These are phyloP conservation scores for Ustulina deusta DNA, from an alignment of 2,329 filamentous ascomycete genomes.

Conservation along the genomic window DNA sequence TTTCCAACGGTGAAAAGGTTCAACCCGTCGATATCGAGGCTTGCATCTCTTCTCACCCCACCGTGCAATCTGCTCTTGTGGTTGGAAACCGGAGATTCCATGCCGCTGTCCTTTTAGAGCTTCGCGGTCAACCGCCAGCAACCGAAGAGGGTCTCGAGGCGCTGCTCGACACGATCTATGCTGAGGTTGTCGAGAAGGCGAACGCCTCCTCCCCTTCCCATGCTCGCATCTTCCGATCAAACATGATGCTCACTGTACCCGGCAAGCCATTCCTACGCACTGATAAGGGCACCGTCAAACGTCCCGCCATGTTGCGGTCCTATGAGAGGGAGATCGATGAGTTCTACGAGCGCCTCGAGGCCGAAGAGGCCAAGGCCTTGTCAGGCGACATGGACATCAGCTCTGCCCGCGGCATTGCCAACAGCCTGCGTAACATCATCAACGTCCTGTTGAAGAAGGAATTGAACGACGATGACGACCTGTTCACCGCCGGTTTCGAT, in stretches of 20 bases:
- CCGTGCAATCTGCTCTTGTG: slow-evolving; percentile 42
- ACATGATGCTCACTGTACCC: slow-evolving; percentile 43
- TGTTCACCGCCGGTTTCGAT: slow-evolving; percentile 52
- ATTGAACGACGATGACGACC: slow-evolving; percentile 43
- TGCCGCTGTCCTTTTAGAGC: slow-evolving; percentile 41
- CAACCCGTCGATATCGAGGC: slow-evolving; percentile 44
- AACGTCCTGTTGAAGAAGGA: slow-evolving; percentile 39
- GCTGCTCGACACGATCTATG: slow-evolving; percentile 42
- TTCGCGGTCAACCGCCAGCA: slow-evolving; percentile 31
- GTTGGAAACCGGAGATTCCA: slow-evolving; percentile 44
- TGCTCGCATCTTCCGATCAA: slow-evolving; percentile 43
- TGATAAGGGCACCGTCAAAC: slow-evolving; percentile 48
- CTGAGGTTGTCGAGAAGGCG: slow-evolving; percentile 43
- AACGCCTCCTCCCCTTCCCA: slow-evolving; percentile 41
- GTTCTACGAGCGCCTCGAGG: slow-evolving; percentile 43
- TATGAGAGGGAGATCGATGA: slow-evolving; percentile 47
- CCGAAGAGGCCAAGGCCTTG: slow-evolving; percentile 42
- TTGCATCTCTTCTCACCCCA: slow-evolving; percentile 40
- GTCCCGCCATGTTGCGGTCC: slow-evolving; percentile 40
- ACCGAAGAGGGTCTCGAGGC: slow-evolving; percentile 35
- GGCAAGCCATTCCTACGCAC: slow-evolving; percentile 48
- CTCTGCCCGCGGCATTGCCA: slow-evolving; percentile 38
- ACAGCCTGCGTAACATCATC: slow-evolving; percentile 39
- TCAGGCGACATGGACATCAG: slow-evolving; percentile 40
- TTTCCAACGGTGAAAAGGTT: slow-evolving; percentile 45